Conservation (phyloP, 1,284 basidiomycete genomes). For the Termitomyces sp. region DNA sequence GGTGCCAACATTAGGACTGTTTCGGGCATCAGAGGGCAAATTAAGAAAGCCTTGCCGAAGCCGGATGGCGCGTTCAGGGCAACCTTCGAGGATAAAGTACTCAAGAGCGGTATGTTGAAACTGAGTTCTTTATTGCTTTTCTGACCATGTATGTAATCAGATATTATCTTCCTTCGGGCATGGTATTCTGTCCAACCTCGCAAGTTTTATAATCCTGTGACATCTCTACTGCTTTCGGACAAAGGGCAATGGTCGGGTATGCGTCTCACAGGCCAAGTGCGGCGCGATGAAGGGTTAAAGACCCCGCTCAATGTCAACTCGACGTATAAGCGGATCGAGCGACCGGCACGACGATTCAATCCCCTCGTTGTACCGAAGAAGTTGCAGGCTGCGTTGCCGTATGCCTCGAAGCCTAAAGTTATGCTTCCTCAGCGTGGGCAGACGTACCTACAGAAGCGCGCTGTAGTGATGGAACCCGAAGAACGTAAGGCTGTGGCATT, state of each 20-base stretch:
- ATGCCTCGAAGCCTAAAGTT: constrained; percentile 86
- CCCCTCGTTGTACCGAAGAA: constrained; percentile 85
- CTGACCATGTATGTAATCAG: constrained; percentile 35
- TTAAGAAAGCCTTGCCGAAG: constrained; percentile 92
- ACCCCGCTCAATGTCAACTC: constrained; percentile 85
- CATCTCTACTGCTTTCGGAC: constrained; percentile 79
- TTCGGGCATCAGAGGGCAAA: constrained; percentile 92
- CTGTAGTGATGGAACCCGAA: constrained; percentile 92
- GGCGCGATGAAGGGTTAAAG: constrained; percentile 78
- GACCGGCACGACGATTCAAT: constrained; percentile 85
- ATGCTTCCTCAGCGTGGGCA: constrained; percentile 69
- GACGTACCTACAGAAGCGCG: constrained; percentile 89
- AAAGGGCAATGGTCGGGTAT: constrained; percentile 86
- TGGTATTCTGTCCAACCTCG: constrained; percentile 97
- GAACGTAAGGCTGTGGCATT: constrained; percentile 92
- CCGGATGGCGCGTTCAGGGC: constrained; percentile 95
- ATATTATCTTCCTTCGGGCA: constrained; percentile 92
- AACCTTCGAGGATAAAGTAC: constrained; percentile 96
- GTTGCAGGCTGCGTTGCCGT: constrained; percentile 86
- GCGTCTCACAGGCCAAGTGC: constrained; percentile 92
- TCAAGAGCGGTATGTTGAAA: constrained; percentile 79
- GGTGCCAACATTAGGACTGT: constrained; percentile 95
- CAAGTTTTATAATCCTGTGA: constrained; percentile 96
- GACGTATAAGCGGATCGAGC: constrained; percentile 80
- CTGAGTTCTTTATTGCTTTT: neutral